These are phyloP conservation scores for Calendula officinalis DNA, from an alignment of 129 eudicot species.

Conservation along the genomic window DNA sequence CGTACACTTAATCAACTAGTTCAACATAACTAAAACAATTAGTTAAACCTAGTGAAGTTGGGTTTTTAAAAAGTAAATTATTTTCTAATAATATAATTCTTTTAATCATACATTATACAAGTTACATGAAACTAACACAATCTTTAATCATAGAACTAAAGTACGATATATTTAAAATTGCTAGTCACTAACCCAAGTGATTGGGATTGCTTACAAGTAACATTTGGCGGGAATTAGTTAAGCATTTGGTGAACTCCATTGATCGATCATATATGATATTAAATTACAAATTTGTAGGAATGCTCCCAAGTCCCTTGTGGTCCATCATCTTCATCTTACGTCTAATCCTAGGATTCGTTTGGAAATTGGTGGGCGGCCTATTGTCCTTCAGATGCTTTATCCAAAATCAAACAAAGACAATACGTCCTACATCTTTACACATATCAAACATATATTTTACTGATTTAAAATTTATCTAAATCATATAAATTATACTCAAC, in stretches of 20 bases:
- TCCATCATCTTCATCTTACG: constrained; percentile 23
- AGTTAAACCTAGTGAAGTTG: too few species aligned
- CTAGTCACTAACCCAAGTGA: constrained; percentile 21
- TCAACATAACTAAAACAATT: too few species aligned
- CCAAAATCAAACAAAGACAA: background rate
- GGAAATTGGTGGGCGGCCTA: constrained; percentile 32
- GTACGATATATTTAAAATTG: background rate
- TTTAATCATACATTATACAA: too few species aligned
- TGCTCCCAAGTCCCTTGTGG: constrained; percentile 32
- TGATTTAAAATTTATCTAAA: background rate
- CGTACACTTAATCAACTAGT: too few species aligned
- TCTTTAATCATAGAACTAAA: background rate
- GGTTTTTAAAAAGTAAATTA: too few species aligned
- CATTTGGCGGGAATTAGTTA: constrained; percentile 28
- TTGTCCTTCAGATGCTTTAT: constrained; percentile 12
- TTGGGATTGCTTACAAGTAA: constrained; percentile 23
- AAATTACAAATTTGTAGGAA: background rate
- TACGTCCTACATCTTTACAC: constrained; percentile 16
- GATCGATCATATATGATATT: background rate
- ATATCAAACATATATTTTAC: background rate
- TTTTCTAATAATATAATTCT: too few species aligned
- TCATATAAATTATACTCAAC: background rate
- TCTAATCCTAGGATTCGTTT: constrained; percentile 35
- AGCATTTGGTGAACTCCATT: constrained; percentile 34
- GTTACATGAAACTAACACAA: background rate